Conservation (phyloP, 1,284 basidiomycete species). For the Amylostereum areolatum region DNA sequence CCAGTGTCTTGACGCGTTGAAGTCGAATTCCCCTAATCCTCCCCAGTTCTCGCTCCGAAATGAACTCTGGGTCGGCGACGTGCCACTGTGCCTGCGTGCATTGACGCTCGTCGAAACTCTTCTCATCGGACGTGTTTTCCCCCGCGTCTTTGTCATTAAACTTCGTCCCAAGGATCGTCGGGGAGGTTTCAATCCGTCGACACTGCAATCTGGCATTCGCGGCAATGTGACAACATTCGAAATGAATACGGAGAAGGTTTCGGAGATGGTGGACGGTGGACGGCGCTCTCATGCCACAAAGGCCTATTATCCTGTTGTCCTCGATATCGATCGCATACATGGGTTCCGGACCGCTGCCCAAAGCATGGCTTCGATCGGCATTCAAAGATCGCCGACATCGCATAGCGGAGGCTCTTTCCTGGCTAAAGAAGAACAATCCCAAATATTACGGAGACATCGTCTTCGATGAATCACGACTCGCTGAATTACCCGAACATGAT, state of each 20-base stretch:
- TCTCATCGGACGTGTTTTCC: constrained; percentile 21
- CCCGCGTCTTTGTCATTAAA: constrained; percentile 25
- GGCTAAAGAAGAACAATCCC: constrained; percentile 29
- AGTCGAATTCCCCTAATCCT: constrained; percentile 1
- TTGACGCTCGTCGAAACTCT: constrained; percentile 23
- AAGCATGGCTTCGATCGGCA: constrained; percentile 15
- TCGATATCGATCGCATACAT: constrained; percentile 28
- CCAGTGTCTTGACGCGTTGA: constrained; percentile 5
- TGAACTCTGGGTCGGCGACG: constrained; percentile 21
- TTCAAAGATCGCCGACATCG: constrained; percentile 17
- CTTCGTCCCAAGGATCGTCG: constrained; percentile 16
- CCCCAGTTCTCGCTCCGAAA: constrained; percentile 21
- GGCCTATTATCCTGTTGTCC: constrained; percentile 20
- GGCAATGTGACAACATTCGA: constrained; percentile 29
- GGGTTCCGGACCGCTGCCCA: constrained; percentile 21
- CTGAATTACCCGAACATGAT: constrained; percentile 23
- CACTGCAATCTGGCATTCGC: constrained; percentile 22
- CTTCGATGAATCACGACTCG: constrained; percentile 18
- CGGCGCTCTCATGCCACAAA: constrained; percentile 26
- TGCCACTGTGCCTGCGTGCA: constrained; percentile 14
- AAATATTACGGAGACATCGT: constrained; percentile 25
- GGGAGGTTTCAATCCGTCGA: background rate
- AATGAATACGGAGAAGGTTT: constrained; percentile 18
- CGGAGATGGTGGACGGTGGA: constrained; percentile 24
- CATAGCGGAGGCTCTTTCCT: constrained; percentile 18